phyloP scores from a whole-genome alignment of 2,329 filamentous ascomycete genomes.

The Arthrobotrys iridis region DNA sequence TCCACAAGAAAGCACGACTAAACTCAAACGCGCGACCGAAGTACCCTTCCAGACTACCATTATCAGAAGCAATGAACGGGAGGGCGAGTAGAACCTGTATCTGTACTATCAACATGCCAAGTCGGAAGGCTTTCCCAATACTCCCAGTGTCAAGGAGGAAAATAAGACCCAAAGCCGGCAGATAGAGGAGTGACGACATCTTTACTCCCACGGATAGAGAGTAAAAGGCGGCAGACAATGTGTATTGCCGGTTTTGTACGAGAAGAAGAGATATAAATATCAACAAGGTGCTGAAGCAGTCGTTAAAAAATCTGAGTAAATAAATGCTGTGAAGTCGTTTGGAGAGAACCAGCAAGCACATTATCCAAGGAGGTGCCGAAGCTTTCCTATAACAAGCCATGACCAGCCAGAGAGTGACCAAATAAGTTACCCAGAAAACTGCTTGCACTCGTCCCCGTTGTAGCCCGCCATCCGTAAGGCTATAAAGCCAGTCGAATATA shows the following conservation, averaged over 20 bases:
- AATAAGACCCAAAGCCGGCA: conserved; percentile 81
- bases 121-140: conserved; percentile 71
- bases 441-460: conserved; percentile 84
- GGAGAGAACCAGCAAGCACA: conserved; percentile 84
- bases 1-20: conserved; percentile 88
- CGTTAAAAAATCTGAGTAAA: conserved; percentile 92
- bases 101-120: conserved; percentile 77
- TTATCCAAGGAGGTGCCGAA: conserved; percentile 83
- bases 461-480: conserved; percentile 77
- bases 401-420: conserved; percentile 78
- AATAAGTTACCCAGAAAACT: conserved; percentile 82
- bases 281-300: conserved; percentile 85
- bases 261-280: conserved; percentile 83
- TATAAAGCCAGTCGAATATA: conserved; percentile 82
- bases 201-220: conserved; percentile 87
- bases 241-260: conserved; percentile 80
- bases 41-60: conserved; percentile 72
- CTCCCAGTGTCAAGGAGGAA: conserved; percentile 76
- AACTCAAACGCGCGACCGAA: conserved; percentile 87
- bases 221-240: conserved; percentile 76
- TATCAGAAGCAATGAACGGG: conserved; percentile 74
- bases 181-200: conserved; percentile 85
- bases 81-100: conserved; percentile 75
- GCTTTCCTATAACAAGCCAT: conserved; percentile 83
- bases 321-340: conserved; percentile 96